Conservation (phyloP, 495 filamentous ascomycete species). For the Pyronema domesticum region DNA sequence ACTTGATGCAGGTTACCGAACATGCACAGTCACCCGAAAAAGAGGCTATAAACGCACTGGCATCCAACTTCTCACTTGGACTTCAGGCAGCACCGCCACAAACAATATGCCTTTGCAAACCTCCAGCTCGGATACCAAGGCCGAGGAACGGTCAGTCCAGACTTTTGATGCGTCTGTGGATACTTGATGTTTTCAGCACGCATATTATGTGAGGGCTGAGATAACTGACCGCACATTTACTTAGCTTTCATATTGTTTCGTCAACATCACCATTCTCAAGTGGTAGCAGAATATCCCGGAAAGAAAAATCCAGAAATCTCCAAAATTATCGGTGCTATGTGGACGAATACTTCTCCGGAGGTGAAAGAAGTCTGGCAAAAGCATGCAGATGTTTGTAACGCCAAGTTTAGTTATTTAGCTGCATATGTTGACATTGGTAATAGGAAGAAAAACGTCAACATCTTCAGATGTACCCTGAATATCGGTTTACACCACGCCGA, state of each 20-base stretch:
- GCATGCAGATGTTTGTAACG: constrained; percentile 55
- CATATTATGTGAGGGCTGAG: neutral
- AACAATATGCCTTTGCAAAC: constrained; percentile 78
- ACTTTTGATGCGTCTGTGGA: neutral
- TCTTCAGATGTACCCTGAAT: constrained; percentile 77
- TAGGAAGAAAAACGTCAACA: constrained; percentile 85
- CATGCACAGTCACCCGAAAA: neutral
- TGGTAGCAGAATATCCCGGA: constrained; percentile 67
- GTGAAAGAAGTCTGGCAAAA: constrained; percentile 74
- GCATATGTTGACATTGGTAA: constrained; percentile 1
- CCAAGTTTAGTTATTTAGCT: neutral
- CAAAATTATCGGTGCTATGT: constrained; percentile 91
- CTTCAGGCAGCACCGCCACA: constrained; percentile 17
- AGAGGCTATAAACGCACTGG: neutral
- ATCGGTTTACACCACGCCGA: constrained; percentile 82
- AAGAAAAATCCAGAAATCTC: constrained; percentile 94
- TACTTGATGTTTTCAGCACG: neutral
- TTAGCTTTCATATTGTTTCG: constrained; percentile 97
- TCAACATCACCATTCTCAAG: constrained; percentile 71
- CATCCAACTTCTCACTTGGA: constrained; percentile 13
- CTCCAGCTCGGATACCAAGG: constrained; percentile 79
- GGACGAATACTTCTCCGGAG: constrained; percentile 57
- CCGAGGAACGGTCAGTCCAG: constrained; percentile 75
- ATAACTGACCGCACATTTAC: neutral
- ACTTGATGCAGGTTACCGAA: neutral